Percentiles rank a stretch among this genome's conserved stretches.
These are phyloP conservation scores for Thelonectria olida DNA, from an alignment of 2,329 filamentous ascomycete genomes.

Conservation along the genomic window DNA sequence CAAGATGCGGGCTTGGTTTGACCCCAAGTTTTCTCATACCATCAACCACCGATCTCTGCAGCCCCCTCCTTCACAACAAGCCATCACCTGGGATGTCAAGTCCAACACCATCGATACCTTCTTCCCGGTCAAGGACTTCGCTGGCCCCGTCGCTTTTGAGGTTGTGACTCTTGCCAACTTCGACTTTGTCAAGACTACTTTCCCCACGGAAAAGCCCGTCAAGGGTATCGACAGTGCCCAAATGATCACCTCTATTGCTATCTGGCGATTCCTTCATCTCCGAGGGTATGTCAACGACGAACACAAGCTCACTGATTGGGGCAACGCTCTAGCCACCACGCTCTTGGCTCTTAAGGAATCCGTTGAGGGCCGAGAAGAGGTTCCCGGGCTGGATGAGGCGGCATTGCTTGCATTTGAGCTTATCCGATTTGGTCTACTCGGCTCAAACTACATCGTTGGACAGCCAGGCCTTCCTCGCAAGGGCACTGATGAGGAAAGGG, in stretches of 20 bases:
- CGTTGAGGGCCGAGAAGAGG: slow-evolving; percentile 53
- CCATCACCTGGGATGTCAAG: slow-evolving; percentile 77
- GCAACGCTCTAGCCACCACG: slow-evolving; percentile 77
- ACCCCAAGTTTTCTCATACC: slow-evolving; percentile 72
- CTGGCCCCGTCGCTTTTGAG: slow-evolving; percentile 61
- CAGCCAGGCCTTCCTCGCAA: slow-evolving; percentile 65
- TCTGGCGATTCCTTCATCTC: slow-evolving; percentile 91
- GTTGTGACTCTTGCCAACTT: slow-evolving; percentile 74
- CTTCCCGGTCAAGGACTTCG: slow-evolving; percentile 51
- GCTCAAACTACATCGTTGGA: slow-evolving; percentile 69
- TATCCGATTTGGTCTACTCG: slow-evolving; percentile 80
- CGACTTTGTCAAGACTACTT: slow-evolving; percentile 75
- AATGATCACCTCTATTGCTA: slow-evolving; percentile 74
- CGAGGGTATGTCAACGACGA: slow-evolving; percentile 83
- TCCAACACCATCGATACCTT: slow-evolving; percentile 62
- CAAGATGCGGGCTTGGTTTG: slow-evolving; percentile 85
- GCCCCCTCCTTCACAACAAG: slow-evolving; percentile 57
- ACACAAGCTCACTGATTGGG: slow-evolving; percentile 86
- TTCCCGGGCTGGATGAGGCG: slow-evolving; percentile 73
- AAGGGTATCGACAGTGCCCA: slow-evolving; percentile 73
- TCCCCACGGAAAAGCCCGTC: slow-evolving; percentile 65
- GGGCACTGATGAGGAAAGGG: slow-evolving; percentile 76
- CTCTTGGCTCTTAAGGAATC: slow-evolving; percentile 69
- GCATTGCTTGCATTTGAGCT: slow-evolving; percentile 88
- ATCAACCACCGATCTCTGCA: slow-evolving; percentile 67